Evolutionary conservation across 108 stramenopile species (phyloP).

Genomic region (Cyclotella cryptica): DNA sequence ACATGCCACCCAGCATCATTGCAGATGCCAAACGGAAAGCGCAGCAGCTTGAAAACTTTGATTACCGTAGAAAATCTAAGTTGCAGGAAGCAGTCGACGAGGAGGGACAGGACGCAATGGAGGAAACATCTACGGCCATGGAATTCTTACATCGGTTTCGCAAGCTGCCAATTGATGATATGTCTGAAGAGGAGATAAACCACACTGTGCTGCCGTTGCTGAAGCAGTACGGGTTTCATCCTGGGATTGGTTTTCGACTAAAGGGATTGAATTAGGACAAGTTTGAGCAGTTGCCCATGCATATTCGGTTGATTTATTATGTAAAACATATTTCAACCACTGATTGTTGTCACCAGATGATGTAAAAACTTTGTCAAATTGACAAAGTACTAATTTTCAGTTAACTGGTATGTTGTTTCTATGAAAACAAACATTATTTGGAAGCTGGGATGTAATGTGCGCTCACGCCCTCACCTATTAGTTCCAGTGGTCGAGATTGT

Average conservation of each 20-base stretch:
- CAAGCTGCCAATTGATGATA: constrained; percentile 42
- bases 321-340: no score
- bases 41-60: constrained; percentile 87
- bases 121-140: constrained; percentile 46
- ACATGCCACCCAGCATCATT: constrained; percentile 88
- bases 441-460: not conserved
- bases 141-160: constrained; percentile 41
- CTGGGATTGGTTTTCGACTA: not conserved
- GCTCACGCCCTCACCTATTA: not conserved
- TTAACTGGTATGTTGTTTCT: not conserved
- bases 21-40: constrained; percentile 95
- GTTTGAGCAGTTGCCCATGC: no score
- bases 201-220: constrained; percentile 27
- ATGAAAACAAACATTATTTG: not conserved
- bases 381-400: no score
- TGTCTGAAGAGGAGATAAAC: constrained; percentile 30
- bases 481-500: not conserved
- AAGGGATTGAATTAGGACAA: no score
- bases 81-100: constrained; percentile 26
- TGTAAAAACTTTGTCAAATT: no score
- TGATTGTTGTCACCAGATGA: no score
- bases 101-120: constrained; percentile 26
- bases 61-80: constrained; percentile 58
- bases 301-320: no score
- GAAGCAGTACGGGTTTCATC: constrained; percentile 38